Percentiles rank a stretch among this genome's conserved stretches.
Evolutionary conservation across 1,139 yeast genomes (phyloP).

Genomic region (Suhomyces choctaworum): DNA sequence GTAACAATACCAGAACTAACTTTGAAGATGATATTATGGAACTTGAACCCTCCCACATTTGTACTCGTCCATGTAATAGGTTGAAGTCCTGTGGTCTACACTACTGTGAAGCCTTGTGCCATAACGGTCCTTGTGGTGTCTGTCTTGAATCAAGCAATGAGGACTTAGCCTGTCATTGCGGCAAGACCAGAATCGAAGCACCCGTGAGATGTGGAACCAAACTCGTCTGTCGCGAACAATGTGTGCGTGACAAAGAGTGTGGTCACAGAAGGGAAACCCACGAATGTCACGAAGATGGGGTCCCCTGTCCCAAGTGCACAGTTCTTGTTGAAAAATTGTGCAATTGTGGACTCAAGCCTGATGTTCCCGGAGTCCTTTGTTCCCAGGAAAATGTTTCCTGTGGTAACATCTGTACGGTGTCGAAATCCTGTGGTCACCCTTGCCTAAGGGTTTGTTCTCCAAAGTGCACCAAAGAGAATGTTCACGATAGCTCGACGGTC

Average conservation of each 20-base stretch:
- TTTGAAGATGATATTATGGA: slow-evolving; percentile 51
- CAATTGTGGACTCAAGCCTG: slow-evolving; percentile 61
- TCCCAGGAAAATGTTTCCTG: slow-evolving; percentile 72
- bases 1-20: slow-evolving; percentile 41
- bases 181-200: slow-evolving; percentile 74
- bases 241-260: slow-evolving; percentile 62
- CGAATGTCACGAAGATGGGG: slow-evolving; percentile 67
- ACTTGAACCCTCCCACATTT: slow-evolving; percentile 77
- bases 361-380: slow-evolving; percentile 67
- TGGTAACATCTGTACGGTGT: slow-evolving; percentile 61
- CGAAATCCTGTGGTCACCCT: slow-evolving; percentile 66
- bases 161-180: slow-evolving; percentile 83
- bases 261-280: slow-evolving; percentile 79
- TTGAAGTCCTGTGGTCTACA: slow-evolving; percentile 72
- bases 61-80: slow-evolving; percentile 69
- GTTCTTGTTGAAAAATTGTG: slow-evolving; percentile 62
- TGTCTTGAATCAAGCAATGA: slow-evolving; percentile 83
- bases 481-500: slow-evolving; percentile 34
- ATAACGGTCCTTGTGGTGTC: slow-evolving; percentile 79
- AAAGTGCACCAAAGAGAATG: slow-evolving; percentile 33
- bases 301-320: slow-evolving; percentile 78
- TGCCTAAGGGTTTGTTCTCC: slow-evolving; percentile 62
- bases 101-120: slow-evolving; percentile 73
- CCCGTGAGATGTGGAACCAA: slow-evolving; percentile 89
- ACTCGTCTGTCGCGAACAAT: slow-evolving; percentile 70